Base-by-base conservation (phyloP, 176 grass and related monocot genomes). In the Rhynchospora tenuis region DNA sequence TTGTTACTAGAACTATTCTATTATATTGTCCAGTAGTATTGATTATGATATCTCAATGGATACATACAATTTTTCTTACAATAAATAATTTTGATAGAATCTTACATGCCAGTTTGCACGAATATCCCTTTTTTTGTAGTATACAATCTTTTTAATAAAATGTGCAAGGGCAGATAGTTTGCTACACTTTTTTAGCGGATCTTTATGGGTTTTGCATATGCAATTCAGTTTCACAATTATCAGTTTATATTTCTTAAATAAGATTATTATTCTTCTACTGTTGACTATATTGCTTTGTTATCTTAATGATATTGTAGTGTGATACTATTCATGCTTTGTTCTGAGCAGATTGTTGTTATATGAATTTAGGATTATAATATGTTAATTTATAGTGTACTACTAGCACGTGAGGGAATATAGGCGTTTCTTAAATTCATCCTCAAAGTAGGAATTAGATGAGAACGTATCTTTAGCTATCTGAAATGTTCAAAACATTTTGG, bases 1-100 rank as follows among this genome's bases (percentile, higher is more conserved):
- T 42, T 81, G 58, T 26, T 88, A 86, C 55, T 83, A 60, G 77
- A 33, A 57, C 87, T 44, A 54, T 71, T 83, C 9, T 5, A 61
- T 81, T 55, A 26, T 65, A 81, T 27, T 77, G n/a, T 19, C 66
- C 47, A 81, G 14, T 59, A 86, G 13, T n/a, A 19, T 29, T 84
- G 24, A 66, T 28, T 74, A 59, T 45, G 44, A 63, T 46, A 77
- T 52, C 7, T 9, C 24, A 56, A 77, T 0, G 10, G 15, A 77
- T 50, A 46, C 19, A 42, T 81, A 16, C 43, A 22, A 63, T 81
- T 26, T 81, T 0, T 62, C 16, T 26, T 8, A 47, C 31, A 61
- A 23, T 47, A 81, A 31, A 47, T 62, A 63, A 44, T 81, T 57
- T 46, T 62, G 14, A 31, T 33, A 57, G 12, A 55, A 57, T 22